Evolutionary conservation across 495 filamentous ascomycete species (phyloP).

Genomic region (Tuber calosporum): DNA sequence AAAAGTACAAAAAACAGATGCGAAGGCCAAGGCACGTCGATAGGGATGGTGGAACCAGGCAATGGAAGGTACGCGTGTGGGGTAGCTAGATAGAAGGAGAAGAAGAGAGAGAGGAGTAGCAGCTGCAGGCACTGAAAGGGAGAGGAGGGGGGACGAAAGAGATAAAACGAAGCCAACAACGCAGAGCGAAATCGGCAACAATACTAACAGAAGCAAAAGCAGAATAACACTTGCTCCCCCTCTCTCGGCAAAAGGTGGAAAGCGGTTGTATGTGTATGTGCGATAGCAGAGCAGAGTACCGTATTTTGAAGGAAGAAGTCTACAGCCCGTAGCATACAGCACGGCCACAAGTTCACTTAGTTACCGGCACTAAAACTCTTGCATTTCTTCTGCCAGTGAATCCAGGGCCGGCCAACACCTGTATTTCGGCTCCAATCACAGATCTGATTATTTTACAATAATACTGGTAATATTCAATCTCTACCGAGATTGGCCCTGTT

Average conservation of each 20-base stretch:
- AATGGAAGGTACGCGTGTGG: not conserved
- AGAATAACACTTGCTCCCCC: not conserved
- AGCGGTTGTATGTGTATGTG: not conserved
- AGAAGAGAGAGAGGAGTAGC: not conserved
- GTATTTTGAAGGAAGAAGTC: not conserved
- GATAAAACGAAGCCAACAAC: not conserved
- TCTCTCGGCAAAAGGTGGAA: not conserved
- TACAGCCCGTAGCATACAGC: not conserved
- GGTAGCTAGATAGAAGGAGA: not conserved
- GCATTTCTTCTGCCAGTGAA: constrained; percentile 15
- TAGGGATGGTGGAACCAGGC: not conserved
- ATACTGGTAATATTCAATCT: not conserved
- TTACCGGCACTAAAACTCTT: not conserved
- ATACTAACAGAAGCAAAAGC: not conserved
- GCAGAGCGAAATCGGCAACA: not conserved
- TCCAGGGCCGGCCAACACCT: constrained; percentile 30
- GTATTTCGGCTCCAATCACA: constrained; percentile 23
- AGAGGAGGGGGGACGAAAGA: not conserved
- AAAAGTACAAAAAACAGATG: constrained; percentile 23
- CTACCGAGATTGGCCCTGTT: not conserved
- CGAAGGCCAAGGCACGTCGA: not conserved
- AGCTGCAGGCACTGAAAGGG: not conserved
- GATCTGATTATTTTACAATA: not conserved
- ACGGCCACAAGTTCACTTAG: not conserved
- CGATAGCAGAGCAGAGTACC: not conserved